These are phyloP conservation scores for Orbilia ellipsospora DNA, from an alignment of 2,329 filamentous ascomycete genomes.

Conservation along the genomic window DNA sequence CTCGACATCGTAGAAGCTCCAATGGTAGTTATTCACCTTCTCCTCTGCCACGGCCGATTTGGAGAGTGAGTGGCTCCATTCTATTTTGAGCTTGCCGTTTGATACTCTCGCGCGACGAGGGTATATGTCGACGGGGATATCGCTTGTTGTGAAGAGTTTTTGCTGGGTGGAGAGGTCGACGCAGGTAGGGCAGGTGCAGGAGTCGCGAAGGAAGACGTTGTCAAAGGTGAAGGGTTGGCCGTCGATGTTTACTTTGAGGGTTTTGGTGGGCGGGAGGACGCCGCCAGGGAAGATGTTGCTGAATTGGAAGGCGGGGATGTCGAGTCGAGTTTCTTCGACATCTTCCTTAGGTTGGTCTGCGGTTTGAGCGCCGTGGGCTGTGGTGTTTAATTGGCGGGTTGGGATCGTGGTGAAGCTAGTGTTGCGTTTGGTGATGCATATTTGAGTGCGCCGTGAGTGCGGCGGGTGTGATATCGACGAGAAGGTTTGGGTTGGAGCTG, in stretches of 20 bases:
- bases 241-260: constrained; percentile 55
- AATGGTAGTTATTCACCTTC: constrained; percentile 40
- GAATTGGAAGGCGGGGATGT: constrained; percentile 53
- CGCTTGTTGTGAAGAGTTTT: constrained; percentile 73
- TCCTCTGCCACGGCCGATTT: constrained; percentile 56
- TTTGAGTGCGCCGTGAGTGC: constrained; percentile 9
- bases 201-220: constrained; percentile 67
- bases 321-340: constrained; percentile 13
- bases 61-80: constrained; percentile 66
- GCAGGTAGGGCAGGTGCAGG: constrained; percentile 70
- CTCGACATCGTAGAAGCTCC: constrained; percentile 60
- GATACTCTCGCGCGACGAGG: constrained; percentile 62
- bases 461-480: constrained; percentile 18
- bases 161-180: constrained; percentile 71
- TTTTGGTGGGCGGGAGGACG: constrained; percentile 34
- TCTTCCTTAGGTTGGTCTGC: neutral
- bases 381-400: constrained; percentile 25
- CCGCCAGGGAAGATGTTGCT: constrained; percentile 38
- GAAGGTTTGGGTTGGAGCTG: constrained; percentile 32
- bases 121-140: constrained; percentile 69
- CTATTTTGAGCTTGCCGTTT: constrained; percentile 67
- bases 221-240: constrained; percentile 56
- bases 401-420: constrained; percentile 2
- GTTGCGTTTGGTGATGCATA: constrained; percentile 3
- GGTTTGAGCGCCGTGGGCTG: constrained; percentile 4